These are phyloP conservation scores for Lyophyllum decastes DNA, from an alignment of 768 basidiomycete species.

Conservation along the genomic window DNA sequence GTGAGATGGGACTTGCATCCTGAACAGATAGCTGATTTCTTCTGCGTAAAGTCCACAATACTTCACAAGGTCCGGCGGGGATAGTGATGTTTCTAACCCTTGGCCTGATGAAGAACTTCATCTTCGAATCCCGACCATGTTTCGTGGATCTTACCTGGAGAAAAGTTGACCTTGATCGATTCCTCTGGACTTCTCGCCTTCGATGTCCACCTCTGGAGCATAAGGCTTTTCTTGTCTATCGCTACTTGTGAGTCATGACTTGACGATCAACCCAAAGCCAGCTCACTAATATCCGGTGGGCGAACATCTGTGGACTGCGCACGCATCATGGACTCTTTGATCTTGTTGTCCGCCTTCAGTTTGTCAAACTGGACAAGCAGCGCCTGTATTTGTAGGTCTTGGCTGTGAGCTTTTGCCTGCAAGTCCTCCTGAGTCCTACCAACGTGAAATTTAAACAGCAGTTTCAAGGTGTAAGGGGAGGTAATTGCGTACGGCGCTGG, in stretches of 20 bases:
- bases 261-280: background rate
- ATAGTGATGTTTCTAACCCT: constrained; percentile 10
- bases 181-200: constrained; percentile 37
- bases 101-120: background rate
- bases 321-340: constrained; percentile 42
- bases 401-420: constrained; percentile 43
- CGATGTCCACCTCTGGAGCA: constrained; percentile 16
- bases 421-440: constrained; percentile 56
- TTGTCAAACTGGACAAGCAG: constrained; percentile 47
- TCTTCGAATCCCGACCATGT: background rate
- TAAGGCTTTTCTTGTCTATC: constrained; percentile 10
- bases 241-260: background rate
- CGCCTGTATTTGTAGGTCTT: constrained; percentile 46
- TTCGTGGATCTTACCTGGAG: constrained; percentile 26
- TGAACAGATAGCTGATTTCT: constrained; percentile 53
- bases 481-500: constrained; percentile 47
- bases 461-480: background rate
- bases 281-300: constrained; percentile 9
- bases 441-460: background rate
- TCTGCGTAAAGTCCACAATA: constrained; percentile 50
- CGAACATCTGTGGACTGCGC: constrained; percentile 18
- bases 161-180: constrained; percentile 35
- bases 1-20: constrained; percentile 39
- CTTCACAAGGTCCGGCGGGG: constrained; percentile 47
- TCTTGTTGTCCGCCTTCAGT: constrained; percentile 37